Base-by-base conservation (phyloP, 2,329 filamentous ascomycete genomes). In the Fusarium devonianum region DNA sequence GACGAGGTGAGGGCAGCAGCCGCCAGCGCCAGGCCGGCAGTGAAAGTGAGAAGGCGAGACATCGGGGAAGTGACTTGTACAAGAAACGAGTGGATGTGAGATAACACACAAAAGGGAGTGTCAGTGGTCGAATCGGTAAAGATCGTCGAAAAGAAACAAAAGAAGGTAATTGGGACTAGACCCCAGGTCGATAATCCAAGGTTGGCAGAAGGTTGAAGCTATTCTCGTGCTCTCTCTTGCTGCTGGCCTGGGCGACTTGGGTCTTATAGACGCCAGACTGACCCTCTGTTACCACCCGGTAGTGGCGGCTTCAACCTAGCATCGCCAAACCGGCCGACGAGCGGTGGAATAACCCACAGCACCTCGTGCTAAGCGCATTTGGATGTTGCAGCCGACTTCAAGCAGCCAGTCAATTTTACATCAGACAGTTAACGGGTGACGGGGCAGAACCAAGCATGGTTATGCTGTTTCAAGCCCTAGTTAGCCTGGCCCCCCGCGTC, bases 11-110 rank as follows among this genome's bases (percentile, higher is more conserved):
- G 56, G 14, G 60, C 54, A 34, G 60, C 64, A 38, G 58, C 54
- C 14, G 58, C 64, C 60, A 66, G 56, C 54, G 60, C 60, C 58
- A 66, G 60, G 56, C 61, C 46, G 38, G 61, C 56, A 35, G 59
- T 56, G 18, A 66, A 57, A 14, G 58, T 55, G 26, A 66, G 28
- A 49, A 66, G 52, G 36, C 64, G 63, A 23, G 60, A 54, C 64
- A 66, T 66, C 13, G 16, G 29, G 26, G 42, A 45, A 22, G 23
- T 30, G 36, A 32, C 21, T 46, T 37, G 36, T 39, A 23, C 13
- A 37, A 13, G 19, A 23, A 54, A 54, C 14, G 50, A 55, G 23
- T 53, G 40, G 21, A 42, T 35, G n/a, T 41, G 30, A n/a, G 14
- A 43, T 42, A 18, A 23, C 26, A 22, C 19, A 34, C 17, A 42